These are phyloP conservation scores for Russula compacta DNA, from an alignment of 768 basidiomycete genomes.

Conservation along the genomic window DNA sequence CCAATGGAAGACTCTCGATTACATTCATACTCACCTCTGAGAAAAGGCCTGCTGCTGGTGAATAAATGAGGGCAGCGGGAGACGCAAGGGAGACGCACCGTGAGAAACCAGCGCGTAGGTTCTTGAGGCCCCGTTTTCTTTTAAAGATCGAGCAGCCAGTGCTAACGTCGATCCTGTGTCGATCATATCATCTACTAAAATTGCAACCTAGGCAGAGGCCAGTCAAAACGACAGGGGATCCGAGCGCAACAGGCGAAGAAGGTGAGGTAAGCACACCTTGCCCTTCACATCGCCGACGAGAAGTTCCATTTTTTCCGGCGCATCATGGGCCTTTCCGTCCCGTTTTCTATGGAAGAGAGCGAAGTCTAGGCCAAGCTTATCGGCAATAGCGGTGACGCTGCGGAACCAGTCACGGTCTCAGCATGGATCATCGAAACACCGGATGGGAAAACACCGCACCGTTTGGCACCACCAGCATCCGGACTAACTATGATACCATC, in stretches of 20 bases:
- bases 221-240: conserved; percentile 11
- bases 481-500: no score
- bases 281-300: conserved; percentile 90
- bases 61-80: background rate
- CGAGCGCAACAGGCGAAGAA: background rate
- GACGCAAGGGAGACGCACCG: conserved; percentile 39
- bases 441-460: conserved; percentile 43
- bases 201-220: conserved; percentile 52
- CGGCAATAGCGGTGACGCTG: conserved; percentile 90
- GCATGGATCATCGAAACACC: background rate
- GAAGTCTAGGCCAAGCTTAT: conserved; percentile 63
- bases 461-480: conserved; percentile 97
- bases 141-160: conserved; percentile 75
- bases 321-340: conserved; percentile 49
- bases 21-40: conserved; percentile 64
- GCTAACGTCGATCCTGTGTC: conserved; percentile 88
- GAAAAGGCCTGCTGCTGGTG: conserved; percentile 50
- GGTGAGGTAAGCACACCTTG: conserved; percentile 46
- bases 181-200: conserved; percentile 98
- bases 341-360: conserved; percentile 92
- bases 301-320: conserved; percentile 81
- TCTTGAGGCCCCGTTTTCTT: conserved; percentile 81
- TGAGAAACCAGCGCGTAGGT: conserved; percentile 89
- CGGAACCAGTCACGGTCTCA: background rate
- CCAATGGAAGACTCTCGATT: conserved; percentile 65